A percentile compares a stretch with the other conserved stretches of the same genome.
phyloP scores from a whole-genome alignment of 2,329 filamentous ascomycete species.

The Cercospora berteroae region DNA sequence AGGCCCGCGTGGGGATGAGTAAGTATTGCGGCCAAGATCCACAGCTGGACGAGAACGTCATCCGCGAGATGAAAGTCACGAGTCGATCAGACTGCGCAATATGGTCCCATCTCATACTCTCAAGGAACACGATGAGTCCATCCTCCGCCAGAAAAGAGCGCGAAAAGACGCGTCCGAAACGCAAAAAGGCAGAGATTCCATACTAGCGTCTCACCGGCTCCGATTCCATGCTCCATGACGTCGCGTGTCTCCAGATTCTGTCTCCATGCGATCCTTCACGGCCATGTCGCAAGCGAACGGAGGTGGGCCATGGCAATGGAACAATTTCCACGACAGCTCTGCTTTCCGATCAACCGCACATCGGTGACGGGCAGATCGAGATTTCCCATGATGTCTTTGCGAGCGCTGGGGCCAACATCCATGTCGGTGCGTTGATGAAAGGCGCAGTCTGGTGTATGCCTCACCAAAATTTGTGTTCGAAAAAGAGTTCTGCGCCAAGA shows the following conservation, averaged over 20 bases:
- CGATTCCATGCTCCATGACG: conserved; percentile 5
- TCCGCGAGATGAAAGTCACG: neutral
- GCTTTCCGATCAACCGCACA: neutral
- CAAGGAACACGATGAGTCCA: neutral
- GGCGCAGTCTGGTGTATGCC: neutral
- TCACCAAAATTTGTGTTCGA: neutral
- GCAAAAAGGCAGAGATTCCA: neutral
- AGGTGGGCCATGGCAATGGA: neutral
- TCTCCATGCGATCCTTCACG: conserved; percentile 7
- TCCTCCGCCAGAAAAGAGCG: neutral
- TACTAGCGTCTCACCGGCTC: neutral
- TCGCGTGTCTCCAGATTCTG: neutral
- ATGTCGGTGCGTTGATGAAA: neutral
- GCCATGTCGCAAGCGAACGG: neutral
- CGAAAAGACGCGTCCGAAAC: neutral
- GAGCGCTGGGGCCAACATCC: neutral
- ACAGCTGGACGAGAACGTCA: neutral
- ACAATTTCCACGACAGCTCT: neutral
- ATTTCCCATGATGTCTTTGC: neutral
- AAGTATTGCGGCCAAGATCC: neutral
- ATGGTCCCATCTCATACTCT: neutral
- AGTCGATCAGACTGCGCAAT: neutral
- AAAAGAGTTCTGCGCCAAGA: neutral
- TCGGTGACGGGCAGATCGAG: neutral
- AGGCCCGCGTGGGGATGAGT: neutral